Percentiles rank a stretch among this genome's conserved stretches.
Conservation (phyloP, 495 filamentous ascomycete genomes). For the Umbilicaria muhlenbergii region DNA sequence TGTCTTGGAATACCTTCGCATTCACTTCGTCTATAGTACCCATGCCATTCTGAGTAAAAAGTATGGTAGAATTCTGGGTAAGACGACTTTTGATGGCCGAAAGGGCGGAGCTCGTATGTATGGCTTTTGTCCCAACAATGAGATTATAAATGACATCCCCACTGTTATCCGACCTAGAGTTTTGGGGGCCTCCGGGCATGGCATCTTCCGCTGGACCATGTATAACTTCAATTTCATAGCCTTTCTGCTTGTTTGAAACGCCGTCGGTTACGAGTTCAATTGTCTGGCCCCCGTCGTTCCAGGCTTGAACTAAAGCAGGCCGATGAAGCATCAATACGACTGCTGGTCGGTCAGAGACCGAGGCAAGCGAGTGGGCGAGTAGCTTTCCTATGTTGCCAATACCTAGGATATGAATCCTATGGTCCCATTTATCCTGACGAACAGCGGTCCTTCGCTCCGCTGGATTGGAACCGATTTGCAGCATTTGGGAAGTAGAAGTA, state of each 20-base stretch:
- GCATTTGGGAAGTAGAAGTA: no score
- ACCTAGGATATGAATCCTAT: constrained; percentile 41
- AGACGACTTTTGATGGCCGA: constrained; percentile 44
- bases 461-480: no score
- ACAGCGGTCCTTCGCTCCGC: no score
- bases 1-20: constrained; percentile 47
- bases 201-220: constrained; percentile 6
- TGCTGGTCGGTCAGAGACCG: constrained; percentile 38
- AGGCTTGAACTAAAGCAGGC: not conserved
- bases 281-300: constrained; percentile 1
- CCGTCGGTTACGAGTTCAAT: constrained; percentile 23
- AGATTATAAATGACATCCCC: constrained; percentile 52
- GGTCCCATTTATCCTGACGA: no score
- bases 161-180: not conserved
- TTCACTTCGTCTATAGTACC: constrained; percentile 62
- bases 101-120: constrained; percentile 40
- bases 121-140: constrained; percentile 52
- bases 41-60: constrained; percentile 72
- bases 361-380: constrained; percentile 41
- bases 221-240: constrained; percentile 36
- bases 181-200: no score
- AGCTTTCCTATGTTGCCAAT: constrained; percentile 44
- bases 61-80: constrained; percentile 55
- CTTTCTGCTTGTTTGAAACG: constrained; percentile 19
- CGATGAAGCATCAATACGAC: constrained; percentile 40